phyloP scores from a whole-genome alignment of 306 rosid genomes.

The Vigna mungo region DNA sequence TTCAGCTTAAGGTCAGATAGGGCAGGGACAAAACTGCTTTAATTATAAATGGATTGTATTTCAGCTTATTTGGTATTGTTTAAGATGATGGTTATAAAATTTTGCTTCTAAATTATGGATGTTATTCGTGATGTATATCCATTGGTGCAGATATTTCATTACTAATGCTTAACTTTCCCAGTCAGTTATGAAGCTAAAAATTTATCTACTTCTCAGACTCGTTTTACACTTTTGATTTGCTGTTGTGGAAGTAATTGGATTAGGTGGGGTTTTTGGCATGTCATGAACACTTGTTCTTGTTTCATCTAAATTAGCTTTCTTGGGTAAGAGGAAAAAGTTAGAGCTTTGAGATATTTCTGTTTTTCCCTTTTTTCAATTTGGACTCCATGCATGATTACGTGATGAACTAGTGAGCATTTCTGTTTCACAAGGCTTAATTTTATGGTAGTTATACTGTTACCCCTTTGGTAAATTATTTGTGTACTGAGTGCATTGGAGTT shows the following conservation, averaged over 20 bases:
- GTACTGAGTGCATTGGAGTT: slow-evolving; percentile 36
- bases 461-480: slow-evolving; percentile 30
- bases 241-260: slow-evolving; percentile 24
- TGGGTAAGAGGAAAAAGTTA: not conserved
- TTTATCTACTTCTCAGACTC: slow-evolving; percentile 17
- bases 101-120: not conserved
- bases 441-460: slow-evolving; percentile 29
- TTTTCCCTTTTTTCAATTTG: not conserved
- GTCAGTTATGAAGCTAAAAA: not conserved
- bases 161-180: not conserved
- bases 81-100: not conserved
- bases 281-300: not conserved
- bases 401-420: not conserved
- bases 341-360: slow-evolving; percentile 13
- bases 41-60: slow-evolving; percentile 4
- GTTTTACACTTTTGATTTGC: not conserved
- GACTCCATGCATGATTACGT: slow-evolving; percentile 2
- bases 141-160: slow-evolving; percentile 5
- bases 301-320: slow-evolving; percentile 24
- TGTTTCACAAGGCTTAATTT: slow-evolving; percentile 25
- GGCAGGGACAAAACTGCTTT: slow-evolving; percentile 3
- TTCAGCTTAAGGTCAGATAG: slow-evolving; percentile 34
- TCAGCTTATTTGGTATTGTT: slow-evolving; percentile 25
- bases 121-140: not conserved
- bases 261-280: not conserved